Base-by-base conservation (phyloP, 176 grass and related monocot species). In the Thinopyrum elongatum region DNA sequence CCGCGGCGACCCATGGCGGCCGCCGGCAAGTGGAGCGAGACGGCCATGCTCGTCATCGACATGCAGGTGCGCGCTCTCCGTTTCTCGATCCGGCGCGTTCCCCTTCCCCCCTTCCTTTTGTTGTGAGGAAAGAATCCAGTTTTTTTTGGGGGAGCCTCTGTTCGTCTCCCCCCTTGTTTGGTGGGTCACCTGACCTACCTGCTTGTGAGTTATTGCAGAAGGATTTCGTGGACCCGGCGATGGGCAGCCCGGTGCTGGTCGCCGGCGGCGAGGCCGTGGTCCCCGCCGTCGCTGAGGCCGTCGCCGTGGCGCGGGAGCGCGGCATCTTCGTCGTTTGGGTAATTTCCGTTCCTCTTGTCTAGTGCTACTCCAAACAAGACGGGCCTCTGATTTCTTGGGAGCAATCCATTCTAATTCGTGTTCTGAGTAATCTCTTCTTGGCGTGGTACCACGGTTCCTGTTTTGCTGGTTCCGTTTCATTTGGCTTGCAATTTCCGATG, bases 11-110 rank as follows among this genome's bases (percentile, higher is more conserved):
- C 62, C 17, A 89, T 89, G 87, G 80, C 80, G 35, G 51, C 78
- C 60, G 57, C 76, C 29, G 78, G 41, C 17, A 86, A 78, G 11
- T 92, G 85, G 93, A 80, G 47, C 87, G 82, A 90, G 74, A 90
- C 93, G 21, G 88, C 87, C 69, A 74, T 95, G 87, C 93, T 95
- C 74, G 82, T 95, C 78, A 95, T 95, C 80, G 93, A 95, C 78
- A 95, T 95, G 93, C 93, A 95, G 87, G 87, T 84, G 62, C 33
- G 53, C 6, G 7, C 0, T 22, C 65, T 51, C 60, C 26, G 22
- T 15, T 80, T 70, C 70, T 64, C 78, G 27, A 28, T 49, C 42
- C 42, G n/a, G 30, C 33, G 22, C 35, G 36, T 26, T 73, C 41
- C 26, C 23, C 39, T 46, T 16, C n/a, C 44, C 12, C 22, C 5